phyloP scores from a whole-genome alignment of 306 rosid species.

The Cicer arietinum region DNA sequence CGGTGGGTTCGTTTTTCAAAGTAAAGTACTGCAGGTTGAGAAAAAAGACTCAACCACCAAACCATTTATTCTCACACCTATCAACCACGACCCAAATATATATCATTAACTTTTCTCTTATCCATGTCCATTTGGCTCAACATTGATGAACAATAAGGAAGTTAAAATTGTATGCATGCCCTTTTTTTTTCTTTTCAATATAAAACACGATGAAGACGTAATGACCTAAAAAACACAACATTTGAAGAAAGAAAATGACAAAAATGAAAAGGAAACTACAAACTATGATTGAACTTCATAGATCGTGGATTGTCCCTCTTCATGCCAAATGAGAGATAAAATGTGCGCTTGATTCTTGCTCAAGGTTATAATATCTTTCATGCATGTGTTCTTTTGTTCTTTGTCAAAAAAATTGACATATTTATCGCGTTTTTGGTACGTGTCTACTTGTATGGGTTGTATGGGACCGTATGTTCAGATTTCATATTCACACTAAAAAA shows the following conservation, averaged over 20 bases:
- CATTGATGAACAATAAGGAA: not conserved
- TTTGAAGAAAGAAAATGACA: not conserved
- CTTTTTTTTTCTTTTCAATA: not conserved
- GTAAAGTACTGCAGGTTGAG: not conserved
- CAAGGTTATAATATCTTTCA: not conserved
- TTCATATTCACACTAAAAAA: too few relatives aligned
- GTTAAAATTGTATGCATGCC: not conserved
- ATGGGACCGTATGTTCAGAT: too few relatives aligned
- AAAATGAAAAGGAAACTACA: not conserved
- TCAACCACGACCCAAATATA: not conserved
- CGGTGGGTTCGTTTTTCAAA: too few relatives aligned
- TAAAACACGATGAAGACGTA: not conserved
- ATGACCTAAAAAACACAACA: slow-evolving; percentile 19
- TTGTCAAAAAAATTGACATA: too few relatives aligned
- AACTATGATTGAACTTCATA: not conserved
- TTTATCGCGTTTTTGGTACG: too few relatives aligned
- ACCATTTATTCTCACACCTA: slow-evolving; percentile 39
- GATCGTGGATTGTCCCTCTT: not conserved
- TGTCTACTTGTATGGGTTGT: too few relatives aligned
- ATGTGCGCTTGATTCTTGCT: not conserved
- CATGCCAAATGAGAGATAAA: not conserved
- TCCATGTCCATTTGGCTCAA: not conserved
- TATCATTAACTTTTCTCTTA: slow-evolving; percentile 11
- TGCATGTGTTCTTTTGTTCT: slow-evolving; percentile 15
- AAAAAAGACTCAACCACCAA: not conserved